Percentiles rank a stretch among this genome's conserved stretches.
These are phyloP conservation scores for Entrophospora sp. DNA, from an alignment of 192 early-diverging fungal genomes.

Conservation along the genomic window DNA sequence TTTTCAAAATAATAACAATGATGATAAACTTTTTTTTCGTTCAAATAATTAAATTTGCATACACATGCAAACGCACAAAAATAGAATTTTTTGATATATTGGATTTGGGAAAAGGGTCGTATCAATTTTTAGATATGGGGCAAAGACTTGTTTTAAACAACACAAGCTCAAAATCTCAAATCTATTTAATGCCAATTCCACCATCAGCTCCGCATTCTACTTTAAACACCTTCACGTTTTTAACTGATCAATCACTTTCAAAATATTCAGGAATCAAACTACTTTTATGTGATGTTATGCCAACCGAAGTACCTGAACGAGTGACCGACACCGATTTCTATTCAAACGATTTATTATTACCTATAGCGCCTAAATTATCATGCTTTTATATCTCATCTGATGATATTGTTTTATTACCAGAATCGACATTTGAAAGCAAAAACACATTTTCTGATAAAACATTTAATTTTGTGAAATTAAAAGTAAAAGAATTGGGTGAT, in stretches of 20 bases:
- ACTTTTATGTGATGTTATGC: constrained; percentile 32
- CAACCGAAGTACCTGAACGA: neutral
- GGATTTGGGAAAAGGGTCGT: constrained; percentile 20
- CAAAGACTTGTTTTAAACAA: constrained; percentile 24
- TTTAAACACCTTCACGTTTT: constrained; percentile 26
- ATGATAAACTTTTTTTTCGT: too few relatives aligned
- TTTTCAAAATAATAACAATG: too few relatives aligned
- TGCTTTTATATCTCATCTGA: constrained; percentile 24
- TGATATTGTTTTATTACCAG: constrained; percentile 27
- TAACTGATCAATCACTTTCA: constrained; percentile 31
- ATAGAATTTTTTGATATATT: constrained; percentile 16
- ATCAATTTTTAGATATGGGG: constrained; percentile 24
- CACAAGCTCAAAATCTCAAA: constrained; percentile 7
- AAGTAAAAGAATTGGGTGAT: constrained; percentile 27
- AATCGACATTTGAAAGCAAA: constrained; percentile 15
- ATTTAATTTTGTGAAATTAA: constrained; percentile 31
- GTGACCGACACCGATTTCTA: neutral
- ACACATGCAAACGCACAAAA: too few relatives aligned
- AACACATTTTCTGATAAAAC: constrained; percentile 25
- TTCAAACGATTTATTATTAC: constrained; percentile 10
- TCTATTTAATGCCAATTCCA: constrained; percentile 30
- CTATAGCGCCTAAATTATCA: constrained; percentile 16
- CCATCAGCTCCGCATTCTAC: constrained; percentile 14
- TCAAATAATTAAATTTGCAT: too few relatives aligned
- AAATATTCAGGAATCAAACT: constrained; percentile 24